Base-by-base conservation (phyloP, 169 alveolate species). In the Plasmodium ovale region DNA sequence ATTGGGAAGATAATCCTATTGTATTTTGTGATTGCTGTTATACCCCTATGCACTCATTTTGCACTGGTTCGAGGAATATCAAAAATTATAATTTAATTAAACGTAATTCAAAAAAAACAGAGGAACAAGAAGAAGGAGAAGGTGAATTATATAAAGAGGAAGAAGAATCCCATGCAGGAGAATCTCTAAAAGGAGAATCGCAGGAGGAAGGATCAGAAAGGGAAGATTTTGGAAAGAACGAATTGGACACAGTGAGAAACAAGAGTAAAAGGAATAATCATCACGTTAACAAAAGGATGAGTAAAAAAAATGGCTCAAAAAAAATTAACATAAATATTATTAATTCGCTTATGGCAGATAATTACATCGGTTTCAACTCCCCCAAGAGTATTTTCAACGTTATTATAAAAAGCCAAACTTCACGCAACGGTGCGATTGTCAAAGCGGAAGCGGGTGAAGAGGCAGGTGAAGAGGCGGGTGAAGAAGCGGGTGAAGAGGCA, bases 1-100 rank as follows among this genome's bases (percentile, higher is more conserved):
- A 94, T 54, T 94, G 96, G 96, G 96, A 94, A 42, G 96, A 94
- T 73, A 93, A 94, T 85, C 96, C 96, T 0, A 94, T 94, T 1
- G 87, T 94, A 21, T 94, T 94, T 62, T 94, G 96, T 51, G 96
- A 94, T 53, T 94, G 96, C 62, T 94, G 96, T 79, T 94, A 92
- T 73, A 85, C 93, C 0, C 96, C 96, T 39, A 94, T 94, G 96
- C 96, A 94, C 64, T 92, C 82, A 12, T 82, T 59, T 65, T 82
- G 90, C 58, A 42, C 84, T 0, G 90, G 90, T 7, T 82, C 69
- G 10, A 82, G 59, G 39, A 82, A 82, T 51, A 44, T 82, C 49
- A 64, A 82, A 47, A 82, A 65, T 65, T 42, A 82, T 65, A 82
- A 59, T 69, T 33, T 54, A 27, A 19, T 51, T 49, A 82, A 53